Conservation (phyloP, 148 eudicot species). For the Hydrangea macrophylla region DNA sequence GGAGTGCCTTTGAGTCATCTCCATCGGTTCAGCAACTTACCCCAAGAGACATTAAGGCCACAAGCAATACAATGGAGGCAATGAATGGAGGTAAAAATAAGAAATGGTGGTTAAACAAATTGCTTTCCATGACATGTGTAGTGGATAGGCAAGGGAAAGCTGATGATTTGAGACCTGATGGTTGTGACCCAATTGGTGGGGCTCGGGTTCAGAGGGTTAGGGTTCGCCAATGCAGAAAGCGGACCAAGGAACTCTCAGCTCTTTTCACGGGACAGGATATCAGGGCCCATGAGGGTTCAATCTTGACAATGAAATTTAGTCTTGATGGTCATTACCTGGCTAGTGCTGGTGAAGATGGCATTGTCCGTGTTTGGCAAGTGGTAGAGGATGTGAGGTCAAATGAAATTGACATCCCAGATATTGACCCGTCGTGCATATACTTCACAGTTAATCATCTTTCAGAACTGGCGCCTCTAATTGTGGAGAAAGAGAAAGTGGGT, state of each 20-base stretch:
- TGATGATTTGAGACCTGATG: constrained; percentile 11
- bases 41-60: constrained; percentile 19
- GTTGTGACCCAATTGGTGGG: constrained; percentile 23
- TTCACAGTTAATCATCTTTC: constrained; percentile 67
- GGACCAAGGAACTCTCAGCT: constrained; percentile 72
- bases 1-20: constrained; percentile 30
- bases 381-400: constrained; percentile 64
- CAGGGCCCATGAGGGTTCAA: constrained; percentile 82
- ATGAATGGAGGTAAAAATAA: constrained; percentile 45
- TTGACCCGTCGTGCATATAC: constrained; percentile 71
- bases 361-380: constrained; percentile 85
- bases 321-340: constrained; percentile 75
- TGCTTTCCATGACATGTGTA: constrained; percentile 51
- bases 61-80: constrained; percentile 15
- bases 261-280: constrained; percentile 75
- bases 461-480: constrained; percentile 49
- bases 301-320: constrained; percentile 87
- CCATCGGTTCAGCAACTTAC: constrained; percentile 25
- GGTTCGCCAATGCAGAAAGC: constrained; percentile 56
- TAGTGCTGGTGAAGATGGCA: constrained; percentile 81
- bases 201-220: constrained; percentile 52
- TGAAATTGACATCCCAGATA: constrained; percentile 62
- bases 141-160: constrained; percentile 30
- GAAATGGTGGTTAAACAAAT: constrained; percentile 50
- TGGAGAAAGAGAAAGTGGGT: constrained; percentile 43